Evolutionary conservation across 495 filamentous ascomycete genomes (phyloP).

Genomic region (Penicillium paradoxum): DNA sequence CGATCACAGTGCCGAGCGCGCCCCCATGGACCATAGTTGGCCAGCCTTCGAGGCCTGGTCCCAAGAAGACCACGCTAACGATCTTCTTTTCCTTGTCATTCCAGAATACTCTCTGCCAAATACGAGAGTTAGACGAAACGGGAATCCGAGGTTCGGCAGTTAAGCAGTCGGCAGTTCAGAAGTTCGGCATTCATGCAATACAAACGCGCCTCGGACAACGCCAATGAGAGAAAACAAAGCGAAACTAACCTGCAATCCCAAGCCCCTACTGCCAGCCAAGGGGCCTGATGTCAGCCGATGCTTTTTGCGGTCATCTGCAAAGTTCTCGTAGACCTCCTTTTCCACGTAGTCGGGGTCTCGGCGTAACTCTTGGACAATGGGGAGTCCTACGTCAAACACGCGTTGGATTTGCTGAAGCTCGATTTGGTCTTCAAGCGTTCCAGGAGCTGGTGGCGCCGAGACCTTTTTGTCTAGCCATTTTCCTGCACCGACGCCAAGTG

Average conservation of each 20-base stretch:
- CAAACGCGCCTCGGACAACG: neutral
- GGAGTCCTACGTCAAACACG: slow-evolving; percentile 36
- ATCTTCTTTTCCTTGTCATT: slow-evolving; percentile 44
- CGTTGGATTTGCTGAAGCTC: slow-evolving; percentile 22
- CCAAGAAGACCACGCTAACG: slow-evolving; percentile 59
- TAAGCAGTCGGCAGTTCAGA: slow-evolving; percentile 13
- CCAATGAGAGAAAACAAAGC: neutral
- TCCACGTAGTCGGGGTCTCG: slow-evolving; percentile 50
- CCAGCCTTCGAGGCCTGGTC: slow-evolving; percentile 61
- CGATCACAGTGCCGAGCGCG: slow-evolving; percentile 62
- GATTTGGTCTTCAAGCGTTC: slow-evolving; percentile 26
- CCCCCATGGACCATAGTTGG: slow-evolving; percentile 77
- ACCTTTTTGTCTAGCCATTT: slow-evolving; percentile 27
- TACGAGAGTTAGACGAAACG: slow-evolving; percentile 21
- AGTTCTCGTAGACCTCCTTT: slow-evolving; percentile 50
- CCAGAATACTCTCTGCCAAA: slow-evolving; percentile 44
- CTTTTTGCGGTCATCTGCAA: slow-evolving; percentile 33
- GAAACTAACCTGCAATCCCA: slow-evolving; percentile 40
- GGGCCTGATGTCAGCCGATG: slow-evolving; percentile 38
- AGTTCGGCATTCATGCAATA: neutral
- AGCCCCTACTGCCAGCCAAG: slow-evolving; percentile 34
- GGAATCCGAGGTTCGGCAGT: slow-evolving; percentile 19
- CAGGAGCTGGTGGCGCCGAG: slow-evolving; percentile 28
- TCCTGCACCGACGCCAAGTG: slow-evolving; percentile 25
- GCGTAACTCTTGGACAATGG: slow-evolving; percentile 51